Conservation (phyloP, 1,284 basidiomycete genomes). For the Psilocybe mexicana region DNA sequence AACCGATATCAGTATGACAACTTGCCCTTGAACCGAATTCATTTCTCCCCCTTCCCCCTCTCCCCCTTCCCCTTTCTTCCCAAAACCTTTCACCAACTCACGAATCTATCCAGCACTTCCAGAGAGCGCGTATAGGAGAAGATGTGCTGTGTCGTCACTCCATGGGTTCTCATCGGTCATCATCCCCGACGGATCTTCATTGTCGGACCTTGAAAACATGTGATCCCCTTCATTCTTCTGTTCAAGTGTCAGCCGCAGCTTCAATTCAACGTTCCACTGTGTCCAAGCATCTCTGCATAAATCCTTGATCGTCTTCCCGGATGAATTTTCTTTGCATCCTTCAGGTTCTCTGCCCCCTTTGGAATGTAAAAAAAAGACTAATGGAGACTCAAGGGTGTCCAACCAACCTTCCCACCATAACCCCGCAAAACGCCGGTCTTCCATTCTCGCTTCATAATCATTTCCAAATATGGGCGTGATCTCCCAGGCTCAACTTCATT, state of each 20-base stretch:
- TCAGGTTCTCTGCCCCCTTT: neutral
- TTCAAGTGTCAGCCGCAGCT: neutral
- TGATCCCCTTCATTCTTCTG: neutral
- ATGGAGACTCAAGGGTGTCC: neutral
- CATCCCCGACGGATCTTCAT: neutral
- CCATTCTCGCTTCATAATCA: slow-evolving; percentile 12
- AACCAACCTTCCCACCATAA: neutral
- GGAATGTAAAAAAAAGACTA: neutral
- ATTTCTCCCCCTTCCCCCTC: slow-evolving; percentile 6
- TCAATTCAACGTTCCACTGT: neutral
- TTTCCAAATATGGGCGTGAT: slow-evolving; percentile 5
- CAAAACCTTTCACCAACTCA: neutral
- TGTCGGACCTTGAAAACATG: neutral
- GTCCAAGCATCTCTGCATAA: neutral
- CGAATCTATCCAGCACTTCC: neutral
- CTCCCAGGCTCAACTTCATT: slow-evolving; percentile 6
- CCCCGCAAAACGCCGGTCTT: slow-evolving; percentile 7
- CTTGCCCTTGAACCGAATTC: slow-evolving; percentile 15
- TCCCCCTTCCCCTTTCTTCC: neutral
- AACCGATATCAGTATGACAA: slow-evolving; percentile 22
- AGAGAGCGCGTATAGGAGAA: neutral
- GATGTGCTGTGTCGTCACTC: too few species aligned
- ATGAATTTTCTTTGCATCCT: neutral
- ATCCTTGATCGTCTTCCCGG: neutral
- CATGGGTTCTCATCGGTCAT: neutral